A percentile compares a stretch with the other conserved stretches of the same genome.
These are phyloP conservation scores for Leucogyrophana mollusca DNA, from an alignment of 768 basidiomycete genomes.

Conservation along the genomic window DNA sequence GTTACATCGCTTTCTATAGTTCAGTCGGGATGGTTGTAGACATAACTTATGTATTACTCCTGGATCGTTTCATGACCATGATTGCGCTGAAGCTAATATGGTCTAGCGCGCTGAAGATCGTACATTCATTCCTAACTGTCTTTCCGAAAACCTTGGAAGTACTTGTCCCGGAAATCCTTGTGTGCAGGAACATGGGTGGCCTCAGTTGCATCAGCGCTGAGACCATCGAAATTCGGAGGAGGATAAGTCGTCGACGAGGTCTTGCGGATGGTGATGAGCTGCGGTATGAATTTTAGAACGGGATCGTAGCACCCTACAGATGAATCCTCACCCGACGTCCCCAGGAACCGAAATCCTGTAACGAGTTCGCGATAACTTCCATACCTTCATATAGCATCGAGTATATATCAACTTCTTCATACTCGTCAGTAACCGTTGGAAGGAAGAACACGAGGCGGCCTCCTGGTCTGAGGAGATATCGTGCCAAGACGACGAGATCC, in stretches of 20 bases:
- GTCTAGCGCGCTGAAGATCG: too few relatives aligned
- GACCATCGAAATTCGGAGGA: conserved; percentile 53
- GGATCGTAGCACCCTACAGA: background rate
- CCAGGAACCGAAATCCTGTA: conserved; percentile 96
- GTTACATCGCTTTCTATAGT: too few relatives aligned
- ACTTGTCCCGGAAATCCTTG: conserved; percentile 84
- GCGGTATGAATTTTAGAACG: conserved; percentile 6
- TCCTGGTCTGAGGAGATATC: conserved; percentile 79
- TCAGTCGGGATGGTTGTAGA: too few relatives aligned
- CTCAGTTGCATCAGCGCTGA: conserved; percentile 7
- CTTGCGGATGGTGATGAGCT: conserved; percentile 94
- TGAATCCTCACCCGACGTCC: conserved; percentile 65
- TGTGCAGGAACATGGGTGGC: conserved; percentile 71
- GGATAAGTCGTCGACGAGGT: conserved; percentile 41
- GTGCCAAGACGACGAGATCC: conserved; percentile 79
- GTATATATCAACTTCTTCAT: conserved; percentile 82
- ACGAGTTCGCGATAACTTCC: conserved; percentile 82
- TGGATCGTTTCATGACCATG: too few relatives aligned
- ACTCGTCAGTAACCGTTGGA: conserved; percentile 89
- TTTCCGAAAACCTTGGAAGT: conserved; percentile 78
- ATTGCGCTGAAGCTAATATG: too few relatives aligned
- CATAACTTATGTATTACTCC: too few relatives aligned
- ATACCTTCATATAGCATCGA: conserved; percentile 82
- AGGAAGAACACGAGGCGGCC: conserved; percentile 96
- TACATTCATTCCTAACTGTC: too few relatives aligned